Conservation (phyloP, 495 filamentous ascomycete species). For the Aspergillus coremiiformis region DNA sequence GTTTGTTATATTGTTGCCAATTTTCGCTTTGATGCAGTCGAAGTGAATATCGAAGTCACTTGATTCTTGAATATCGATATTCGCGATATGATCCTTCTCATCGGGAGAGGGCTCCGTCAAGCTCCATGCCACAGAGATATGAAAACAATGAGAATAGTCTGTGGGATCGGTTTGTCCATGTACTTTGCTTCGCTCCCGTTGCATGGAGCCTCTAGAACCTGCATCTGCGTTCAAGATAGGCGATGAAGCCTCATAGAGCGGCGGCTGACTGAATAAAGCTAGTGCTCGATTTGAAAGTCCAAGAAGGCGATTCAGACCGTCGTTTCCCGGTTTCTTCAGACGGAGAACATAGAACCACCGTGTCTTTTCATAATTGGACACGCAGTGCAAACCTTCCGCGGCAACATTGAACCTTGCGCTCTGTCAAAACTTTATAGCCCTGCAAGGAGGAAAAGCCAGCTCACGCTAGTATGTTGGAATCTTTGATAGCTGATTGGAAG, state of each 20-base stretch:
- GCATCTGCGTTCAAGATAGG: neutral
- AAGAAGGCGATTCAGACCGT: constrained; percentile 58
- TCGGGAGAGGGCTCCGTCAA: constrained; percentile 30
- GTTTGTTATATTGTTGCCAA: constrained; percentile 64
- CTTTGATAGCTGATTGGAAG: constrained; percentile 25
- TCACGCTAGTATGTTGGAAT: constrained; percentile 41
- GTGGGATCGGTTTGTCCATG: neutral
- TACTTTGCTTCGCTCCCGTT: neutral
- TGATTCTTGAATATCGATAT: constrained; percentile 24
- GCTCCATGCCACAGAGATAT: constrained; percentile 77
- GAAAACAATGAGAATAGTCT: constrained; percentile 54
- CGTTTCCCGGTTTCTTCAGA: constrained; percentile 38
- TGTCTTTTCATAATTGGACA: constrained; percentile 63
- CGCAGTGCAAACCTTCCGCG: constrained; percentile 52
- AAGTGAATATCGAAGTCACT: constrained; percentile 23
- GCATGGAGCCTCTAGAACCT: neutral
- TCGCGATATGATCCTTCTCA: constrained; percentile 23
- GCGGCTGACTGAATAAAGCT: constrained; percentile 54
- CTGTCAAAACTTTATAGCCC: neutral
- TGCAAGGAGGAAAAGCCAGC: constrained; percentile 7
- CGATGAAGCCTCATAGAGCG: constrained; percentile 50
- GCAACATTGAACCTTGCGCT: constrained; percentile 43
- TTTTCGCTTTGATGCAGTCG: constrained; percentile 58
- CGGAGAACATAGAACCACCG: constrained; percentile 83
- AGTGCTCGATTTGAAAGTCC: constrained; percentile 56